These are phyloP conservation scores for Syzygium aqueum DNA, from an alignment of 345 rosid genomes.

Conservation along the genomic window DNA sequence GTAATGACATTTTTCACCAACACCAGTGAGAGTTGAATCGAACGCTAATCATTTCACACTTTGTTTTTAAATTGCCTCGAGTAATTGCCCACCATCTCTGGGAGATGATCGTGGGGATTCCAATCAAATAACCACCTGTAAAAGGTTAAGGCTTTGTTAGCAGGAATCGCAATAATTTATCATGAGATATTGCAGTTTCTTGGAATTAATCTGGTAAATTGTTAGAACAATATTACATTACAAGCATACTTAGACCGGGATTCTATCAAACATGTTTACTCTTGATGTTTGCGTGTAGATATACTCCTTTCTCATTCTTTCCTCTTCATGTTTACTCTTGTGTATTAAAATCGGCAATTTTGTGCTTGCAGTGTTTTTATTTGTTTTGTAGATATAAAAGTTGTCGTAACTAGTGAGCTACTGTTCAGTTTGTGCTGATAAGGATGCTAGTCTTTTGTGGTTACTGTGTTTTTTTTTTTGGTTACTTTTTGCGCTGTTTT, in stretches of 20 bases:
- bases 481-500: accelerated
- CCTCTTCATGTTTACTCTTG: neutral
- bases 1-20: no score
- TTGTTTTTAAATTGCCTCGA: no score
- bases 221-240: neutral
- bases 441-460: neutral
- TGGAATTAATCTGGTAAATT: neutral
- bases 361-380: neutral
- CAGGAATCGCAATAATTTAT: neutral
- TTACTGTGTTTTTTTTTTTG: neutral
- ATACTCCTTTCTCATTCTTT: neutral
- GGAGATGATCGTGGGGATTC: neutral
- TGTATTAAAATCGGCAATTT: no score
- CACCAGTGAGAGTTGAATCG: no score
- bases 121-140: neutral
- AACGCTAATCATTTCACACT: no score
- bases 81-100: no score
- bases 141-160: neutral
- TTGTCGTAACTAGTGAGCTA: neutral
- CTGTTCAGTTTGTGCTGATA: neutral
- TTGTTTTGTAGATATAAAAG: neutral
- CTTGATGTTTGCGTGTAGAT: neutral
- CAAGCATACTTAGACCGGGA: neutral
- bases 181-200: neutral
- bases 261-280: neutral